These are phyloP conservation scores for Sugiyamaella lignohabitans DNA, from an alignment of 805 yeast species.

Conservation along the genomic window DNA sequence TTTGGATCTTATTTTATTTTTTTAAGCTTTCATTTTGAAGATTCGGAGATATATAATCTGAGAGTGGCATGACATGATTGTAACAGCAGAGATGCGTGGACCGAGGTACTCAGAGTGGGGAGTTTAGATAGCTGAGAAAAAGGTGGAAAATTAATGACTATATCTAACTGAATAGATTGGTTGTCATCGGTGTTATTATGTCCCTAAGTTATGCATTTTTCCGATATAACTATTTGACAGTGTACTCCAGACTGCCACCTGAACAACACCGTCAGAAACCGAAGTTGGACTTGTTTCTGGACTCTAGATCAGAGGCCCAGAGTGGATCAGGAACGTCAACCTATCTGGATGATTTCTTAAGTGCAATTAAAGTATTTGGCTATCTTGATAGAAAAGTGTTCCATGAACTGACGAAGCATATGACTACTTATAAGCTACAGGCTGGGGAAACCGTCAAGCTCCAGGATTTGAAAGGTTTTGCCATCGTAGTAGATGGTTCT, in stretches of 20 bases:
- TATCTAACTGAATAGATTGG: slow-evolving; percentile 5
- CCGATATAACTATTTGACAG: slow-evolving; percentile 57
- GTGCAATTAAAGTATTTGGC: slow-evolving; percentile 91
- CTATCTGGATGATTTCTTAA: slow-evolving; percentile 79
- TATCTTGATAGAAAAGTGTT: slow-evolving; percentile 85
- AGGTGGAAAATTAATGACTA: no score
- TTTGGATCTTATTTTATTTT: no score
- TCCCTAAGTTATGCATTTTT: slow-evolving; percentile 42
- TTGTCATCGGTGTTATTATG: slow-evolving; percentile 25
- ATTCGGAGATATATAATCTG: no score
- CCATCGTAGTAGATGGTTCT: slow-evolving; percentile 88
- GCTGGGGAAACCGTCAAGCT: slow-evolving; percentile 69
- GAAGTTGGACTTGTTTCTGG: slow-evolving; percentile 42
- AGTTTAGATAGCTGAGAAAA: no score
- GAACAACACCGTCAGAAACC: slow-evolving; percentile 41
- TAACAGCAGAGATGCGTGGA: background rate
- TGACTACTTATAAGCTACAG: slow-evolving; percentile 79
- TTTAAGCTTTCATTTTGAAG: no score
- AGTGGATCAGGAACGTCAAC: slow-evolving; percentile 43
- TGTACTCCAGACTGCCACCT: slow-evolving; percentile 51
- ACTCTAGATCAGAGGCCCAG: slow-evolving; percentile 27
- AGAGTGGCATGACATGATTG: no score
- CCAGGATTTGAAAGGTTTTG: slow-evolving; percentile 74
- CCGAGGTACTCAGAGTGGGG: no score
- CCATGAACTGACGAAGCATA: slow-evolving; percentile 84